Percentiles rank a stretch among this genome's conserved stretches.
phyloP scores from a whole-genome alignment of 345 rosid genomes.

The Theobroma cacao region DNA sequence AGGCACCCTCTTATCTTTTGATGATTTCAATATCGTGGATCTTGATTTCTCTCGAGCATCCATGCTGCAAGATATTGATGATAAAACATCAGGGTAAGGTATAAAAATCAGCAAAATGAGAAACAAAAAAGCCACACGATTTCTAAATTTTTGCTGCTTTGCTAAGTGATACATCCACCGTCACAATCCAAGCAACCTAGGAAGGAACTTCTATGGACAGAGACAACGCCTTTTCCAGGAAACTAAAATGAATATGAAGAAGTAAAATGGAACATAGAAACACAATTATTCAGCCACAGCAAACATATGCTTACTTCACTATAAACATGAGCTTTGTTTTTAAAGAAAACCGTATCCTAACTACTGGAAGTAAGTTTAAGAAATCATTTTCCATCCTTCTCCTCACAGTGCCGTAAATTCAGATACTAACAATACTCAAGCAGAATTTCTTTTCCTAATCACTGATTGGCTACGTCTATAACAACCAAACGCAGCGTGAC shows the following conservation, averaged over 20 bases:
- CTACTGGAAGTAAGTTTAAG: neutral
- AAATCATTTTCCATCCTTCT: neutral
- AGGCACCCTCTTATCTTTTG: conserved; percentile 56
- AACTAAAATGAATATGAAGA: neutral
- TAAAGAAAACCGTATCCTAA: neutral
- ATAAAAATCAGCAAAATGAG: neutral
- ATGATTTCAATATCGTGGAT: conserved; percentile 46
- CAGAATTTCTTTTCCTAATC: neutral
- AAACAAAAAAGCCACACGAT: neutral
- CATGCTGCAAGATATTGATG: conserved; percentile 41
- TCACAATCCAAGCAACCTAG: neutral
- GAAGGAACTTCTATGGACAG: neutral
- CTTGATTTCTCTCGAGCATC: conserved; percentile 58
- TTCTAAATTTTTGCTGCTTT: neutral
- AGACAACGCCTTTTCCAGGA: neutral
- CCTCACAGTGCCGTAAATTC: neutral
- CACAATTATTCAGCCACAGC: neutral
- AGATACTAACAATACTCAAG: neutral
- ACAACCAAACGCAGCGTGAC: neutral
- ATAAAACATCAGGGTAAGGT: neutral
- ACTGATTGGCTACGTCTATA: neutral
- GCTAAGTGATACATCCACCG: neutral
- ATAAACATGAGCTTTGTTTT: neutral
- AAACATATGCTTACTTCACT: neutral
- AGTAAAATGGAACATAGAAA: neutral